phyloP scores from a whole-genome alignment of 1,284 basidiomycete genomes.

The Acaromyces ingoldii region DNA sequence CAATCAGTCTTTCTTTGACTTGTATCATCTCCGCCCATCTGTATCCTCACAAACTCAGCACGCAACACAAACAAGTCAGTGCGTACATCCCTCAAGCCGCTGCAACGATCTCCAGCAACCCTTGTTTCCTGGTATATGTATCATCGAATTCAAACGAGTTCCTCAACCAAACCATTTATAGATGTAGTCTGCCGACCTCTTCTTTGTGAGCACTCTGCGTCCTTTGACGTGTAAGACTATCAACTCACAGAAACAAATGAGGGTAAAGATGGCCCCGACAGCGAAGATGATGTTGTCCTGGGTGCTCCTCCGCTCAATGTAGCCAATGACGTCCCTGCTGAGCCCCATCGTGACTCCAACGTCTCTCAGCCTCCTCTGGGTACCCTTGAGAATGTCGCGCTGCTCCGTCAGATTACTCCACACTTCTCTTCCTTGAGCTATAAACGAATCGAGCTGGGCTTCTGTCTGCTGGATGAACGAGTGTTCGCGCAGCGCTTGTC shows the following conservation, averaged over 20 bases:
- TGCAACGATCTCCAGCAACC: too few relatives aligned
- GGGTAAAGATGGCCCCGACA: constrained; percentile 41
- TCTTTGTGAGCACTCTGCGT: neutral
- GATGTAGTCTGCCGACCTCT: constrained; percentile 24
- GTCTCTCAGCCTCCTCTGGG: constrained; percentile 37
- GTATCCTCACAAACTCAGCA: too few relatives aligned
- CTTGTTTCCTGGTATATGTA: too few relatives aligned
- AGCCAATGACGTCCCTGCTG: constrained; percentile 47
- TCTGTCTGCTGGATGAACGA: constrained; percentile 48
- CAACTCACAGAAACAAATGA: constrained; percentile 43
- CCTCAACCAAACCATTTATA: constrained; percentile 47
- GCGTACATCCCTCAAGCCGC: too few relatives aligned
- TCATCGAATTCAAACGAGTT: too few relatives aligned
- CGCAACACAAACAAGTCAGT: too few relatives aligned
- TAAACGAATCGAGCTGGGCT: constrained; percentile 45
- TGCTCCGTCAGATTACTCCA: constrained; percentile 50
- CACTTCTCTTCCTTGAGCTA: constrained; percentile 46
- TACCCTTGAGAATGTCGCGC: constrained; percentile 45
- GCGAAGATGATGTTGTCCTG: constrained; percentile 50
- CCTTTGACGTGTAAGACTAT: neutral
- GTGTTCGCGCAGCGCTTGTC: constrained; percentile 46
- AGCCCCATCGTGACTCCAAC: constrained; percentile 47
- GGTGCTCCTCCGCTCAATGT: constrained; percentile 47
- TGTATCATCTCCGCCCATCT: too few relatives aligned
- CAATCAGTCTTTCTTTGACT: too few relatives aligned